These are phyloP conservation scores for Clitopilus hobsonii DNA, from an alignment of 768 basidiomycete species.

Conservation along the genomic window DNA sequence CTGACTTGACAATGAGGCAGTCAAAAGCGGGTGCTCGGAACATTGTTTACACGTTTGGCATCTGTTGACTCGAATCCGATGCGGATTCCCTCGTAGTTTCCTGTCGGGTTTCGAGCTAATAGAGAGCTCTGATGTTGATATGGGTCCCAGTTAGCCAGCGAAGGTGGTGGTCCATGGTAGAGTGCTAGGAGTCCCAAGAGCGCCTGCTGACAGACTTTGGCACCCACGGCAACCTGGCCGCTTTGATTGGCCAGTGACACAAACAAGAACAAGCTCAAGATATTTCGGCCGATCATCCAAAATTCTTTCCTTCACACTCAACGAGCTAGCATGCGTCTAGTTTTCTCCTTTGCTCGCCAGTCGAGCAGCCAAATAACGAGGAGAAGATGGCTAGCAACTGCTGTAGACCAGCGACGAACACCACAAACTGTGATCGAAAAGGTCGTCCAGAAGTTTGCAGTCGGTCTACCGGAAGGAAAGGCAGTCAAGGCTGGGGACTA, in stretches of 20 bases:
- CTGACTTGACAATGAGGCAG: too few relatives aligned
- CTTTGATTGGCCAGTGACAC: neutral
- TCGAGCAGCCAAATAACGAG: conserved; percentile 2
- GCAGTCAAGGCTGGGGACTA: conserved; percentile 93
- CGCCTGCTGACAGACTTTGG: too few relatives aligned
- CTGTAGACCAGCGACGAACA: conserved; percentile 20
- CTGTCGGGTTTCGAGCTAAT: too few relatives aligned
- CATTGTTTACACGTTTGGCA: too few relatives aligned
- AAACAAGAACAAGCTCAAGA: neutral
- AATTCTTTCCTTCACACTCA: neutral
- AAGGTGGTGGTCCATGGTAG: too few relatives aligned
- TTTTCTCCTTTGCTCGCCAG: conserved; percentile 11
- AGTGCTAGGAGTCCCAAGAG: too few relatives aligned
- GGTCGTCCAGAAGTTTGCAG: conserved; percentile 94
- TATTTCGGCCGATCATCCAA: conserved; percentile 1
- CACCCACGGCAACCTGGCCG: too few relatives aligned
- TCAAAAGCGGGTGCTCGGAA: too few relatives aligned
- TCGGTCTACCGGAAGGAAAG: conserved; percentile 79
- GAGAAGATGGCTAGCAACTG: conserved; percentile 23
- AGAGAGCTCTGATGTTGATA: too few relatives aligned
- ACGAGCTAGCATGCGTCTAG: conserved; percentile 13
- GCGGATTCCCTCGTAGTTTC: too few relatives aligned
- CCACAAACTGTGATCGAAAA: conserved; percentile 96
- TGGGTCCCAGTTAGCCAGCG: too few relatives aligned
- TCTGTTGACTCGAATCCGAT: too few relatives aligned